Evolutionary conservation across 305 asterid genomes (phyloP).

Genomic region (Solanum hybrid): DNA sequence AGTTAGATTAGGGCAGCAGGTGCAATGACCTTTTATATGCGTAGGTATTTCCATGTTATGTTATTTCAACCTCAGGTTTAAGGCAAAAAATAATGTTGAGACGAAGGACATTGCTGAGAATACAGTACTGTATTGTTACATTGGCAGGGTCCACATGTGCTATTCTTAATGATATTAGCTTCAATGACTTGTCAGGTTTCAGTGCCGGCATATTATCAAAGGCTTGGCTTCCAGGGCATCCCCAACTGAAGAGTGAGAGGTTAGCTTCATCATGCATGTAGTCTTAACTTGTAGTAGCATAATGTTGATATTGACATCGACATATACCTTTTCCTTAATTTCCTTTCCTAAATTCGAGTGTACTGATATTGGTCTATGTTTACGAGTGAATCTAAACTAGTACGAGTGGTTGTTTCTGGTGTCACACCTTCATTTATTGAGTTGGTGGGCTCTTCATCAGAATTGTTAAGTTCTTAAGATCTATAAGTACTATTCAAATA

Average conservation of each 20-base stretch:
- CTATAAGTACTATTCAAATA: background rate
- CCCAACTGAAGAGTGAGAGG: constrained; percentile 58
- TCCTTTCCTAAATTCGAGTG: background rate
- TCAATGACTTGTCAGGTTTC: constrained; percentile 49
- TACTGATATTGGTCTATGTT: background rate
- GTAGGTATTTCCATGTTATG: background rate
- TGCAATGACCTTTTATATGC: background rate
- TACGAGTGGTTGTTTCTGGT: background rate
- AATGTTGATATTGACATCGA: background rate
- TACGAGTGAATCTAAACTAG: background rate
- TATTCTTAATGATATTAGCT: background rate
- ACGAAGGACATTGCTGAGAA: background rate
- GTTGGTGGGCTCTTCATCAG: background rate
- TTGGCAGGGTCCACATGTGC: background rate
- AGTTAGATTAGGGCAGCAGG: background rate
- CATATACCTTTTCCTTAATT: background rate
- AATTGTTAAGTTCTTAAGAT: background rate
- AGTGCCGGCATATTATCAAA: constrained; percentile 71
- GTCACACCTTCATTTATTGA: background rate
- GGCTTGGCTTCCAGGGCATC: constrained; percentile 46
- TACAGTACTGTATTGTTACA: background rate
- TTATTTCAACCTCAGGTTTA: background rate
- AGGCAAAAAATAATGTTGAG: background rate
- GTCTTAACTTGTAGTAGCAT: background rate
- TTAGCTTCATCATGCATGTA: background rate